Percentiles rank a stretch among this genome's conserved stretches.
phyloP scores from a whole-genome alignment of 495 filamentous ascomycete species.

The Daldinia grandis region DNA sequence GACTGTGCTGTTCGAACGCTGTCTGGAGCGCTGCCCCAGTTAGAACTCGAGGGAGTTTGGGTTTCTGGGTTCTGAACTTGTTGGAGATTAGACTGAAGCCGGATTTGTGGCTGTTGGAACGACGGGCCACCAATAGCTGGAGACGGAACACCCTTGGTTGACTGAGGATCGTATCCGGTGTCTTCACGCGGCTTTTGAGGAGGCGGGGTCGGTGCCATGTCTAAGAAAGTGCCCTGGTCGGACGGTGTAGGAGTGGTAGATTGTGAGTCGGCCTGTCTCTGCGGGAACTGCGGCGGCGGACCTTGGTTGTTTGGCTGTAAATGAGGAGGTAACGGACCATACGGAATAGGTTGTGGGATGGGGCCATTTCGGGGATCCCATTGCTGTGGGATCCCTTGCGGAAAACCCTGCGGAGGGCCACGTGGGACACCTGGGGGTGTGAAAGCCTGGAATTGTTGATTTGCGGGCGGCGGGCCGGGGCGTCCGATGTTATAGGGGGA shows the following conservation, averaged over 20 bases:
- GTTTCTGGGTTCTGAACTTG: constrained; percentile 8
- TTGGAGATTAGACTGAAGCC: constrained; percentile 4
- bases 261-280: constrained; percentile 11
- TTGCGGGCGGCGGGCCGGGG: constrained; percentile 20
- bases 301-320: constrained; percentile 16
- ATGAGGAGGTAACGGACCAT: constrained; percentile 7
- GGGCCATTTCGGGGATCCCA: constrained; percentile 36
- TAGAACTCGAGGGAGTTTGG: constrained; percentile 30
- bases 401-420: not conserved
- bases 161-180: constrained; percentile 4
- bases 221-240: constrained; percentile 37
- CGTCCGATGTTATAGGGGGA: constrained; percentile 50
- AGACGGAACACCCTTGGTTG: not conserved
- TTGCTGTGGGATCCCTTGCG: constrained; percentile 18
- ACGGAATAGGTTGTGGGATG: constrained; percentile 9
- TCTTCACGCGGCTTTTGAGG: constrained; percentile 9
- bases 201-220: constrained; percentile 36
- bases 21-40: constrained; percentile 38
- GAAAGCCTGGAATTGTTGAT: constrained; percentile 29
- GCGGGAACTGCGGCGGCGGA: constrained; percentile 14
- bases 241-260: constrained; percentile 31
- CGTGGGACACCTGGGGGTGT: constrained; percentile 13
- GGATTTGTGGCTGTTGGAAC: constrained; percentile 9
- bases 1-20: constrained; percentile 19
- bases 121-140: not conserved